Evolutionary conservation across 2,329 filamentous ascomycete genomes (phyloP).

Genomic region (Colletotrichum horii): DNA sequence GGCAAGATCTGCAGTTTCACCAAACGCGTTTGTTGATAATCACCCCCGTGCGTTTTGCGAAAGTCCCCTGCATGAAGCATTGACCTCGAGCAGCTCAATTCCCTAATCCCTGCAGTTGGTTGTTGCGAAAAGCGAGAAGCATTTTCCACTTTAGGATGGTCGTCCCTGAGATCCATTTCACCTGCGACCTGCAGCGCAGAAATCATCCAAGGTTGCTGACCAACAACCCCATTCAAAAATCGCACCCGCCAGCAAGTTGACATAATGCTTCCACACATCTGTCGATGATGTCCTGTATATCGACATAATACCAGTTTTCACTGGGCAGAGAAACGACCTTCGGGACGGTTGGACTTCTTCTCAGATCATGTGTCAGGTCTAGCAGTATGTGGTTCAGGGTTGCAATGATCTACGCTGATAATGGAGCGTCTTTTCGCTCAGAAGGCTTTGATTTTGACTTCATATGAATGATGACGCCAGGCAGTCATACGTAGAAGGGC

Average conservation of each 20-base stretch:
- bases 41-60: not conserved
- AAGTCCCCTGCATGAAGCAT: not conserved
- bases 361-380: too few species aligned
- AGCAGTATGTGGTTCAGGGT: not conserved
- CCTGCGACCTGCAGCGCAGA: accelerated
- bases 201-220: not conserved
- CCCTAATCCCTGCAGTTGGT: not conserved
- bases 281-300: not conserved
- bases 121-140: not conserved
- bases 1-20: not conserved
- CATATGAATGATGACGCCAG: not conserved
- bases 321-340: not conserved
- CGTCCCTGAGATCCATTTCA: not conserved
- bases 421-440: not conserved
- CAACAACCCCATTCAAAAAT: not conserved
- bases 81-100: not conserved
- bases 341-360: not conserved
- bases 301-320: not conserved
- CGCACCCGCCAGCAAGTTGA: not conserved
- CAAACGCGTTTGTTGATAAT: not conserved
- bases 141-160: not conserved
- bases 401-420: not conserved
- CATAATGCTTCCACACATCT: not conserved
- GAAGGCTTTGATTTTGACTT: not conserved
- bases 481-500: not conserved